Conservation (phyloP, 495 filamentous ascomycete species). For the Hypoxylon perforatum region DNA sequence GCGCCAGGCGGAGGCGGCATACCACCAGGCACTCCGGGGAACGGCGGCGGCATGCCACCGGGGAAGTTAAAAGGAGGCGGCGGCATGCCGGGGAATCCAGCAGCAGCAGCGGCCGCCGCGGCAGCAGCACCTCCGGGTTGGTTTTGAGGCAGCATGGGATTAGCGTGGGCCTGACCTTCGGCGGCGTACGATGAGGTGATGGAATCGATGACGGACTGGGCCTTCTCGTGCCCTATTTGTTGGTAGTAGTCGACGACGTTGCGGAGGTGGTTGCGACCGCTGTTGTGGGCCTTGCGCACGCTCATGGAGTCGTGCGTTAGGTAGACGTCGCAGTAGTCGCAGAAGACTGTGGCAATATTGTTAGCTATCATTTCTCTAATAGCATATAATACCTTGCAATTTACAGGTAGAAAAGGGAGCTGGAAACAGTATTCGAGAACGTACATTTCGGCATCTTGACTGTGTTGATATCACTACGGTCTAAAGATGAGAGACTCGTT, state of each 20-base stretch:
- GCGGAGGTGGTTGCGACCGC: slow-evolving; percentile 92
- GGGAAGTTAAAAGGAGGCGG: slow-evolving; percentile 43
- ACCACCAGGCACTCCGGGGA: slow-evolving; percentile 51
- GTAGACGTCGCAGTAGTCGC: slow-evolving; percentile 99
- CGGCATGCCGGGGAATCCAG: slow-evolving; percentile 49
- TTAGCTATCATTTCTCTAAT: slow-evolving; percentile 18
- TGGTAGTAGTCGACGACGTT: slow-evolving; percentile 99
- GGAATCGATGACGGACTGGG: slow-evolving; percentile 96
- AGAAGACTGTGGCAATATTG: slow-evolving; percentile 59
- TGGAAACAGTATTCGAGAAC: not conserved
- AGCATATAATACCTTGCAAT: not conserved
- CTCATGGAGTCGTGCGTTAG: slow-evolving; percentile 99
- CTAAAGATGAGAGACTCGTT: slow-evolving; percentile 12
- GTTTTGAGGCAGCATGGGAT: slow-evolving; percentile 80
- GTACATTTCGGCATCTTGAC: slow-evolving; percentile 60
- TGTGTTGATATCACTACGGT: slow-evolving; percentile 11
- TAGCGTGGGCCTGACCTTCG: slow-evolving; percentile 85
- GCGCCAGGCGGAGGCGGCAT: slow-evolving; percentile 45
- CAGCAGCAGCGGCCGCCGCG: slow-evolving; percentile 39
- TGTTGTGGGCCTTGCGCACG: slow-evolving; percentile 98
- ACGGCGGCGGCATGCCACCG: slow-evolving; percentile 49
- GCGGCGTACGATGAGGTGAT: slow-evolving; percentile 95
- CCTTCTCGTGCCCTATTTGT: slow-evolving; percentile 98
- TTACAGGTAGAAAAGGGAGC: not conserved
- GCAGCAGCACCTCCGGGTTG: slow-evolving; percentile 65